Base-by-base conservation (phyloP, 306 rosid species). In the Sicyos edulis region DNA sequence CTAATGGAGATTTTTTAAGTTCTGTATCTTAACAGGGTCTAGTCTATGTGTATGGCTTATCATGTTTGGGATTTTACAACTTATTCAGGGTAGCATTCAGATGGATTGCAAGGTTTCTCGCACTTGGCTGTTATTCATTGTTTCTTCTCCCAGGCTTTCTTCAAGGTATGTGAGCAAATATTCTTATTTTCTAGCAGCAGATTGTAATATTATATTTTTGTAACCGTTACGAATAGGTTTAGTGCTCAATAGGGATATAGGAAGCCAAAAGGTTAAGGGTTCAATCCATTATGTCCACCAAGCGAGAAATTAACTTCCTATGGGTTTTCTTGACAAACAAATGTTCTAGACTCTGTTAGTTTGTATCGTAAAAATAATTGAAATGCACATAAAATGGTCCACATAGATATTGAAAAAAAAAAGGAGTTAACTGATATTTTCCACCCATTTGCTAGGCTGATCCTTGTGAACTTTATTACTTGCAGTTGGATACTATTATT, bases 41-140 rank as follows among this genome's bases (percentile, higher is more conserved):
- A 13, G 10, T 61, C 68, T 61, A 32, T 15, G 10, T 61, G 22
- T 6, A 3, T 61, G 67, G 67, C 20, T 32, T 61, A 61, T 44
- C 2, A 66, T 5, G 26, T 44, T 66, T 20, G 71, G 17, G 51
- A 44, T 66, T 44, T 11, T 66, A 62, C 72, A 21, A 66, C 72
- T 44, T 45, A 44, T 90, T 81, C 98, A 93, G 98, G 91, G 89
- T 88, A 82, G 98, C 97, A 78, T 90, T 86, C 82, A 93, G 80
- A 84, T 93, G 96, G 96, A 82, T 93, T 47, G 78, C 83, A 74
- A 82, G 82, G 82, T 90, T 90, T 78, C 83, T 90, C 45, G 89
- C 96, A 72, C 96, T 93, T 54, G 78, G 96, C 66, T 90, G 90
- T 74, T 93, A 93, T 76, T 79, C 97, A 40, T 16, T 90, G 24